Evolutionary conservation across 768 basidiomycete species (phyloP), one percentile per base, ranked within the genome.

Genomic region (Mycena metata): DNA sequence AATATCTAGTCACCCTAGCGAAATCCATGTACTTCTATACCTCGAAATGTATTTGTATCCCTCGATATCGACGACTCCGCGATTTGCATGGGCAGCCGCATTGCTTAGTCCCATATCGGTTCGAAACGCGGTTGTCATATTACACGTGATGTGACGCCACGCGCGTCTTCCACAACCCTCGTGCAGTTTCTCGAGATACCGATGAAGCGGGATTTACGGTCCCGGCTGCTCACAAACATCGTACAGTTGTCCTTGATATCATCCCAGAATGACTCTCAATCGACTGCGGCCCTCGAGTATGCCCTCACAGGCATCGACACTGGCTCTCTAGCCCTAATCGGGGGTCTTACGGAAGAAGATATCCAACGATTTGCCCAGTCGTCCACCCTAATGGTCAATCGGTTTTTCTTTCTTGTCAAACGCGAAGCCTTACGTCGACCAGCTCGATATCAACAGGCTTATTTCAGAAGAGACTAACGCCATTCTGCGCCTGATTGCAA

Each of bases 271-370:
- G 42, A 39, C 17, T 23, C 64, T 16, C 49, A 59, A 30, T 60
- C 66, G 67, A 15, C 52, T 21, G 49, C 49, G 23, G 16, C 21
- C 10, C 19, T 68, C 36, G 30, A 21, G 15, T 21, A 46, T 36
- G 24, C 41, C 17, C 30, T 69, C 2, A 55, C 57, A 26, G 49
- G 50, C 57, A 54, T 39, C 9, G 54, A 2, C 11, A 13, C 52
- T 5, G 17, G 39, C 39, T 39, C 17, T 2, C 13, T 26, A 7
- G 17, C 13, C 30, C 17, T 17, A 1, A 23, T 17, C 21, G 54
- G 45, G 21, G 58, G 62, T 10, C 57, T 69, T 10, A 42, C 67
- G 41, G 67, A 64, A 43, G 19, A 13, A 33, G 68, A 69, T 17
- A 42, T 69, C 24, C 45, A 54, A 45, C 57, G 63, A 23, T 65